phyloP scores from a whole-genome alignment of 1,284 basidiomycete species.

The Mycosarcoma maydis region DNA sequence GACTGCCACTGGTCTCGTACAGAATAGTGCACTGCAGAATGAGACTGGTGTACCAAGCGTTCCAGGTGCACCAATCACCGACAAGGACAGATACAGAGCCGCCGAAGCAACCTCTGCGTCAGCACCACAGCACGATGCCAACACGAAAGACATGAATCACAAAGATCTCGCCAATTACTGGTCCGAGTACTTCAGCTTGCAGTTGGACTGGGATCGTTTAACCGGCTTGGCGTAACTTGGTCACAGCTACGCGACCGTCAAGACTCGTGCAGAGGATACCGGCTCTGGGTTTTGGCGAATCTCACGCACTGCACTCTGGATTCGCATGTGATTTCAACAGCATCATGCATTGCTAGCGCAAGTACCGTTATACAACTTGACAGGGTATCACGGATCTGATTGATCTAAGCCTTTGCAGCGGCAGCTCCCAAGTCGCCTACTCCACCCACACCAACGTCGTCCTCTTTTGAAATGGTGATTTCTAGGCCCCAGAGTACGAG shows the following conservation, averaged over 20 bases:
- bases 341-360: too few species aligned
- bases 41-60: too few species aligned
- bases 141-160: slow-evolving; percentile 16
- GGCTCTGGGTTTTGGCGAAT: too few species aligned
- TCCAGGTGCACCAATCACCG: too few species aligned
- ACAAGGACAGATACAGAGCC: not conserved
- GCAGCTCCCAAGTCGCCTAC: slow-evolving; percentile 31
- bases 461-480: slow-evolving; percentile 55
- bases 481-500: slow-evolving; percentile 62
- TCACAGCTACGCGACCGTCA: too few species aligned
- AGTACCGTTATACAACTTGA: too few species aligned
- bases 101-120: not conserved
- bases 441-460: slow-evolving; percentile 30
- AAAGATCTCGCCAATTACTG: slow-evolving; percentile 46
- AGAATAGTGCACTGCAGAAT: not conserved
- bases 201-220: slow-evolving; percentile 42
- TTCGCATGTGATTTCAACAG: too few species aligned
- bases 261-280: too few species aligned
- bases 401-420: slow-evolving; percentile 5
- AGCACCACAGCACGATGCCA: slow-evolving; percentile 2
- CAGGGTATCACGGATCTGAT: not conserved
- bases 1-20: not conserved
- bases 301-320: too few species aligned
- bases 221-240: slow-evolving; percentile 25
- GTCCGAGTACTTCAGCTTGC: slow-evolving; percentile 40